Evolutionary conservation across 306 rosid species (phyloP).

Genomic region (Senna tora): DNA sequence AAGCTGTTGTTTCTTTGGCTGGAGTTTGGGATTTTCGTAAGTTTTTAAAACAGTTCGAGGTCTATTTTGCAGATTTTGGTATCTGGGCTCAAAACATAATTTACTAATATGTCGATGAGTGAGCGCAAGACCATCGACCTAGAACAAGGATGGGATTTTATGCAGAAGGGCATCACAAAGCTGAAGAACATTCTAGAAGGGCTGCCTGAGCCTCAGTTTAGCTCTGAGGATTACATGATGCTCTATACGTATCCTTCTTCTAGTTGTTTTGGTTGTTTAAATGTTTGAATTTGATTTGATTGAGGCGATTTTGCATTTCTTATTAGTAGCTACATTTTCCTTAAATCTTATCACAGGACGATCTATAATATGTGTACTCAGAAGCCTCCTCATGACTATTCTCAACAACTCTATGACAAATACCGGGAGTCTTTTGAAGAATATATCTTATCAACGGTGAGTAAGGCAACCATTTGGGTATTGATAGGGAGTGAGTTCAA

Average conservation of each 20-base stretch:
- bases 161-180: conserved; percentile 42
- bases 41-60: not conserved
- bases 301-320: not conserved
- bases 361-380: conserved; percentile 60
- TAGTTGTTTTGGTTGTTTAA: not conserved
- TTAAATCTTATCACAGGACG: conserved; percentile 44
- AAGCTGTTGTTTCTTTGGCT: not conserved
- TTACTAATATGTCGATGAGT: conserved; percentile 16
- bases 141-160: conserved; percentile 46
- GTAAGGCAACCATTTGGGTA: conserved; percentile 16
- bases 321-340: not conserved
- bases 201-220: conserved; percentile 37
- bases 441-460: conserved; percentile 49
- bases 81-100: not conserved
- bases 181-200: conserved; percentile 49
- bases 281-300: not conserved
- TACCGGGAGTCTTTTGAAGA: conserved; percentile 49
- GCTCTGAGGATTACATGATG: conserved; percentile 40
- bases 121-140: conserved; percentile 40
- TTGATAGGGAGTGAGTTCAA: not conserved
- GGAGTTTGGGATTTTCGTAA: not conserved
- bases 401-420: conserved; percentile 57
- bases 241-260: conserved; percentile 37
- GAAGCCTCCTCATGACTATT: conserved; percentile 57
- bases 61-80: conserved; percentile 21